phyloP scores from a whole-genome alignment of 2,329 filamentous ascomycete species.

The Alternaria sp. region DNA sequence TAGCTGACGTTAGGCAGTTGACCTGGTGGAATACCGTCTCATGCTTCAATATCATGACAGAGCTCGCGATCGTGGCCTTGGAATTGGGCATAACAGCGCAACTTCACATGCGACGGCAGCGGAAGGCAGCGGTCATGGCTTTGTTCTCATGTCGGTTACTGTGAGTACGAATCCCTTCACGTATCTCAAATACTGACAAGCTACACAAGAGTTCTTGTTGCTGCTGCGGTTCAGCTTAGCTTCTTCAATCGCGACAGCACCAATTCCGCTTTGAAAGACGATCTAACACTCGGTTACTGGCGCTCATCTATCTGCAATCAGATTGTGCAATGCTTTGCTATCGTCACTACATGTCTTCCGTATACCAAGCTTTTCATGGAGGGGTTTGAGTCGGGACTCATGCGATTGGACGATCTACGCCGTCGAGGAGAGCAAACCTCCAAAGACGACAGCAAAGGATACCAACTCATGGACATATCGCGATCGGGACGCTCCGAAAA shows the following conservation, averaged over 20 bases:
- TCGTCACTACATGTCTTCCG: conserved; percentile 36
- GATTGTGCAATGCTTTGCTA: conserved; percentile 30
- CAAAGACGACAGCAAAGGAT: conserved; percentile 17
- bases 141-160: conserved; percentile 27
- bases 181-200: background rate
- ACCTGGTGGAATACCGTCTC: conserved; percentile 27
- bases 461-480: conserved; percentile 26
- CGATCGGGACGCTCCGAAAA: conserved; percentile 2
- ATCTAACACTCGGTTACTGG: conserved; percentile 39
- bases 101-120: conserved; percentile 17
- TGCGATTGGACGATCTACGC: conserved; percentile 28
- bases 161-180: conserved; percentile 6
- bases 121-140: conserved; percentile 25
- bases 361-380: conserved; percentile 40
- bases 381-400: conserved; percentile 32
- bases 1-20: conserved; percentile 13
- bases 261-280: conserved; percentile 11
- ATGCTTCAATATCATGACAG: conserved; percentile 25
- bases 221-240: conserved; percentile 20
- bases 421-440: conserved; percentile 17
- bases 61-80: conserved; percentile 28
- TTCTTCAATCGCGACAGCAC: conserved; percentile 22
- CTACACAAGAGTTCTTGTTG: conserved; percentile 18
- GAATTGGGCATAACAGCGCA: conserved; percentile 23
- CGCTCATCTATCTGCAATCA: conserved; percentile 32